Base-by-base conservation (phyloP, 176 grass and related monocot genomes). In the Pontederia paniculata region DNA sequence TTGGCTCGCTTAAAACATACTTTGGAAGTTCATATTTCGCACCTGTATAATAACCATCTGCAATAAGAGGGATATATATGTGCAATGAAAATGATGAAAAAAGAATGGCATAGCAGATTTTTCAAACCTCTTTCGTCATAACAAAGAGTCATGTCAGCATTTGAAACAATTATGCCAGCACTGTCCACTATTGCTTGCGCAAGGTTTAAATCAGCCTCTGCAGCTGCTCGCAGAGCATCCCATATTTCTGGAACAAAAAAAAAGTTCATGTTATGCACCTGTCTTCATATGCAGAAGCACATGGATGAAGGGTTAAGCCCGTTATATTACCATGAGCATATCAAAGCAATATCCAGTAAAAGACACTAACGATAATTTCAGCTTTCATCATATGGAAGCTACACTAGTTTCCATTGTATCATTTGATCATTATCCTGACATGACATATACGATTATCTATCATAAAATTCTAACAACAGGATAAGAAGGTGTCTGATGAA, bases 1-100 rank as follows among this genome's bases (percentile, higher is more conserved):
- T 77, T 18, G 80, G 85, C 60, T 75, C 85, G 64, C 85, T 84
- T 66, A 89, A 74, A 68, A 80, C 76, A 68, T 83, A 89, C 66
- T 80, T 89, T n/a, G 85, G 85, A 28, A 89, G 66, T 80, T 89
- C 85, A 80, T 89, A 89, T 43, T 89, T 89, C 12, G 85, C 80
- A 74, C 80, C 85, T 89, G 80, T 23, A 72, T 60, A 70, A 66
- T 58, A 19, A 42, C 17, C 0, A 2, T 58, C 2, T 21, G 42
- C 21, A 42, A 56, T 21, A 20, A 62, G 28, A 31, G 54, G 44
- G 2, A 49, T 0, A 44, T 6, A 9, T 45, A 51, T 8, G 54
- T n/a, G 45, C 8, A 51, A 5, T 66, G 44, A 31, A 9, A 61
- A 4, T 16, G 61, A 5, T 16, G 50, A 25, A 15, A 2, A 56